Conservation (phyloP, 2,329 filamentous ascomycete genomes). For the Neophaeococcomyces aloes region DNA sequence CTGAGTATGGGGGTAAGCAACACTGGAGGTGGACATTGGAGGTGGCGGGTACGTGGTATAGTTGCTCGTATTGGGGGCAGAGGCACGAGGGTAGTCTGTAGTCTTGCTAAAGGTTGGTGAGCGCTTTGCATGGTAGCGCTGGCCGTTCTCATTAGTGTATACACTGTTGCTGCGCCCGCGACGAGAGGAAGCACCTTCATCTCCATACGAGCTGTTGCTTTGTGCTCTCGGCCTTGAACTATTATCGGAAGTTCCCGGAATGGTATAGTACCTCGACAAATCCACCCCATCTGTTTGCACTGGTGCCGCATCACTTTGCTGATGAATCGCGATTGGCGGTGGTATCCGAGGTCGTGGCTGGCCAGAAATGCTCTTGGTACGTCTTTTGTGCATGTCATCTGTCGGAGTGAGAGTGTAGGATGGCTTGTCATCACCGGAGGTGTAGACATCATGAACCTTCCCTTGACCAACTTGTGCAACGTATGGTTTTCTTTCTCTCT, state of each 20-base stretch:
- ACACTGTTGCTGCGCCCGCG: constrained; percentile 12
- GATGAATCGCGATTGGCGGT: constrained; percentile 18
- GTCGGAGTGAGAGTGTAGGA: constrained; percentile 10
- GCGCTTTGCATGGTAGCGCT: constrained; percentile 3
- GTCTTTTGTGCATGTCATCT: constrained; percentile 5
- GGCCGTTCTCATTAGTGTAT: background rate
- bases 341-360: constrained; percentile 6
- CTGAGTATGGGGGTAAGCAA: background rate
- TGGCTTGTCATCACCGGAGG: constrained; percentile 21
- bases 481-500: constrained; percentile 58
- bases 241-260: background rate
- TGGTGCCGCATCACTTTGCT: constrained; percentile 13
- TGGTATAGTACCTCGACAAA: constrained; percentile 12
- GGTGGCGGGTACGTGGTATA: background rate
- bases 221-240: constrained; percentile 9
- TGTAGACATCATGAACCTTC: constrained; percentile 39
- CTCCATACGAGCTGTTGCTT: constrained; percentile 11
- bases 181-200: constrained; percentile 11
- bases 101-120: constrained; percentile 2
- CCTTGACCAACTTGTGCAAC: constrained; percentile 48
- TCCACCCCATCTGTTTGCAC: constrained; percentile 14
- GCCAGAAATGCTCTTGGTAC: constrained; percentile 6
- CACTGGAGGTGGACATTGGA: background rate
- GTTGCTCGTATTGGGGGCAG: background rate
- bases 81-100: background rate